phyloP scores from a whole-genome alignment of 2,329 filamentous ascomycete genomes.

The Ophiocordyceps camponoti-floridani region DNA sequence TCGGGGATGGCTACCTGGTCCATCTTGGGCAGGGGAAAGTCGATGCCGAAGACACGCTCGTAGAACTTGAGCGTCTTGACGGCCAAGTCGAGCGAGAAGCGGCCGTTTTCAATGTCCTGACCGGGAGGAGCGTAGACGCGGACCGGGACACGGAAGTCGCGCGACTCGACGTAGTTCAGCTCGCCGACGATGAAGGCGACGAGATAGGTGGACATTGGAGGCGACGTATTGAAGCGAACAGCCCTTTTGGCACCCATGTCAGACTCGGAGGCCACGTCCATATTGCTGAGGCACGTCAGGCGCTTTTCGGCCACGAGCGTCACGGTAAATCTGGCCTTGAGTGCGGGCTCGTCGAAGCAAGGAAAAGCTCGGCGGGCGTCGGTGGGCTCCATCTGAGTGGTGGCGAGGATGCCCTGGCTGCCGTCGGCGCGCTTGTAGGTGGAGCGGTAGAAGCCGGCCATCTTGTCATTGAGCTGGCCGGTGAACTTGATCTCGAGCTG shows the following conservation, averaged over 20 bases:
- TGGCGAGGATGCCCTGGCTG: conserved; percentile 64
- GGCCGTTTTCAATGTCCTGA: conserved; percentile 76
- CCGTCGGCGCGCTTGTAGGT: conserved; percentile 78
- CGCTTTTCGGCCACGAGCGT: conserved; percentile 82
- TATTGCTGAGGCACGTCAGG: conserved; percentile 87
- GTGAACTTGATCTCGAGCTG: conserved; percentile 45
- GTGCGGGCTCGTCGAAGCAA: conserved; percentile 87
- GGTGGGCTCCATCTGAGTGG: conserved; percentile 91
- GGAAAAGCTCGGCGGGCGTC: conserved; percentile 87
- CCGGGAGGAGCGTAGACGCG: conserved; percentile 88
- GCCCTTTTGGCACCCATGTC: conserved; percentile 42
- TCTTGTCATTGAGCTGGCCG: conserved; percentile 75
- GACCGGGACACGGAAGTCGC: conserved; percentile 77
- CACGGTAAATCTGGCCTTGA: conserved; percentile 86
- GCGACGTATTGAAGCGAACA: conserved; percentile 82
- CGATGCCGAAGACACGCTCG: conserved; percentile 59
- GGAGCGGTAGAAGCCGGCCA: conserved; percentile 94
- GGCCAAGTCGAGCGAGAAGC: conserved; percentile 78
- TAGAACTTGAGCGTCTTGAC: conserved; percentile 86
- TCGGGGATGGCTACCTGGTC: conserved; percentile 83
- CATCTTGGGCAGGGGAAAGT: conserved; percentile 31
- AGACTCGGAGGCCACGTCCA: conserved; percentile 69
- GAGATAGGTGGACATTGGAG: conserved; percentile 91
- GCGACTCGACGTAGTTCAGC: conserved; percentile 84
- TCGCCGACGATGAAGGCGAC: conserved; percentile 88